Percentiles rank a stretch among this genome's conserved stretches.
Conservation (phyloP, 441 rosid genomes). For the Metrosideros polymorpha region DNA sequence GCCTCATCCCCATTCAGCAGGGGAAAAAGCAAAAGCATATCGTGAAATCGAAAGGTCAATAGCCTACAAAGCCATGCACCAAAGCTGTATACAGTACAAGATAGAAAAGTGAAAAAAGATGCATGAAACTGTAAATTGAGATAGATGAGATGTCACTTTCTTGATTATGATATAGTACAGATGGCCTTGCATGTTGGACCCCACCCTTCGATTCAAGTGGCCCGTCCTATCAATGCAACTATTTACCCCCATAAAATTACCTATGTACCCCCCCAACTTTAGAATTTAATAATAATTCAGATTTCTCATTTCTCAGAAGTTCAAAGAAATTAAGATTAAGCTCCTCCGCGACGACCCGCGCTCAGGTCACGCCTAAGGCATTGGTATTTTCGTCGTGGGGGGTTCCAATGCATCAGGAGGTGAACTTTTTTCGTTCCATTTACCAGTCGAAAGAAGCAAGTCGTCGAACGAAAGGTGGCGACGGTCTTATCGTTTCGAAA, state of each 20-base stretch:
- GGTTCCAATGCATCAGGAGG: not conserved
- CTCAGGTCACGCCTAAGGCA: not conserved
- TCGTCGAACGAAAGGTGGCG: accelerated
- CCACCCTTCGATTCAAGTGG: not conserved
- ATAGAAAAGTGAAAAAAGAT: not conserved
- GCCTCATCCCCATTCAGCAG: not conserved
- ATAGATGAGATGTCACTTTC: not conserved
- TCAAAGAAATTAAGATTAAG: not conserved
- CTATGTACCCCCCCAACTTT: not conserved
- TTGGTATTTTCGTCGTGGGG: not conserved
- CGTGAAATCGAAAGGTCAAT: not conserved
- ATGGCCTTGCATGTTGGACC: not conserved
- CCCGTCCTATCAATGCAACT: not conserved
- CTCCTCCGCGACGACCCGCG: no score
- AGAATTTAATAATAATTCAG: not conserved
- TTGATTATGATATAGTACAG: not conserved
- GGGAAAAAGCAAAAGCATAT: not conserved
- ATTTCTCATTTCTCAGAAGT: not conserved
- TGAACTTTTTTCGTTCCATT: not conserved
- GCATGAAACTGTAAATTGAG: not conserved
- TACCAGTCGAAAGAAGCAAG: no score
- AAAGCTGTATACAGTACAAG: not conserved
- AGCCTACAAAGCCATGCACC: not conserved
- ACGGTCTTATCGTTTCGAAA: not conserved
- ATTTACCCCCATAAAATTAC: not conserved